phyloP scores from a whole-genome alignment of 805 yeast species.

The Wickerhamiella galacta region DNA sequence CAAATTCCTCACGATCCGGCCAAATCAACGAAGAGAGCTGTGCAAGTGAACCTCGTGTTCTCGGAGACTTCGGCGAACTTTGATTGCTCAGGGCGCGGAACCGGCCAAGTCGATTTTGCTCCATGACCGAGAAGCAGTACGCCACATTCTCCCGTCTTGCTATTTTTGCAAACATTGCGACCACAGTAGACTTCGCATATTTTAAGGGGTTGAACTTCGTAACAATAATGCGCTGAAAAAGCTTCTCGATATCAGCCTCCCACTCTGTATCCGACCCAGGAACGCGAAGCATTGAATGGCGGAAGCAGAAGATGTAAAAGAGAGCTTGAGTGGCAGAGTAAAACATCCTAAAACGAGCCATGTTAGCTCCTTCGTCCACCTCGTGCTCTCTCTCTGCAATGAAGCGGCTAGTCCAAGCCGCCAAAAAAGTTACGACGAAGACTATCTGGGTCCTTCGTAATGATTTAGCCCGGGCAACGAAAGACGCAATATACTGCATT shows the following conservation, averaged over 20 bases:
- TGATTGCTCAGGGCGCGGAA: slow-evolving; percentile 20
- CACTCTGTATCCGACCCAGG: slow-evolving; percentile 18
- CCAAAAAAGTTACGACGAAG: slow-evolving; percentile 65
- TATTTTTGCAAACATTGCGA: slow-evolving; percentile 79
- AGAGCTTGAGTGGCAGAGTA: slow-evolving; percentile 85
- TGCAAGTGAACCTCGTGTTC: slow-evolving; percentile 16
- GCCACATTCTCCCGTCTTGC: slow-evolving; percentile 82
- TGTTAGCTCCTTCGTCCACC: slow-evolving; percentile 51
- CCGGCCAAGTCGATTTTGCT: slow-evolving; percentile 65
- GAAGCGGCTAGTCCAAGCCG: slow-evolving; percentile 70
- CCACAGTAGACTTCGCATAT: slow-evolving; percentile 87
- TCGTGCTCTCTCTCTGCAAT: slow-evolving; percentile 75
- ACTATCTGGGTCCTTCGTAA: slow-evolving; percentile 56
- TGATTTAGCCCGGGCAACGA: slow-evolving; percentile 69
- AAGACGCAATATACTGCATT: slow-evolving; percentile 81
- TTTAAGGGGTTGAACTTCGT: slow-evolving; percentile 87
- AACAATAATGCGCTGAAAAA: slow-evolving; percentile 70
- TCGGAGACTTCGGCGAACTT: slow-evolving; percentile 1
- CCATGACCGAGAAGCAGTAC: slow-evolving; percentile 85
- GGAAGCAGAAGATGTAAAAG: slow-evolving; percentile 79
- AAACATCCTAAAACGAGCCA: slow-evolving; percentile 80
- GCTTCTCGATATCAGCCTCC: slow-evolving; percentile 47
- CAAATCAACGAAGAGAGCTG: slow-evolving; percentile 28
- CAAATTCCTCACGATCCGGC: slow-evolving; percentile 56
- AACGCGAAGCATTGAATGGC: slow-evolving; percentile 43